Evolutionary conservation across 2,329 filamentous ascomycete species (phyloP), one percentile per base, ranked within the genome.

Genomic region (Diaporthe ampelina): DNA sequence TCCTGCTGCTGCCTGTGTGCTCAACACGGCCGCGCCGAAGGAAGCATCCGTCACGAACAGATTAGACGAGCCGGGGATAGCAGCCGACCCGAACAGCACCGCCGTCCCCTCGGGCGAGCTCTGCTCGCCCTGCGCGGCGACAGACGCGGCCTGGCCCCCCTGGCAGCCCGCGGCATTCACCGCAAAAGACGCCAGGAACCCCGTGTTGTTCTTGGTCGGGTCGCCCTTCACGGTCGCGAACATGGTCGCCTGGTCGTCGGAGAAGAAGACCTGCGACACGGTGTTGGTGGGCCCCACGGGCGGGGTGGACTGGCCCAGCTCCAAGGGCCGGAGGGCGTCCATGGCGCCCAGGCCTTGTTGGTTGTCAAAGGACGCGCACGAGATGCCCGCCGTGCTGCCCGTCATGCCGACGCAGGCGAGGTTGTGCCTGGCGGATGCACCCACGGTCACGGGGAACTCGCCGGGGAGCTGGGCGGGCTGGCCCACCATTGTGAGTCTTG

Each of bases 221-320:
- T 91, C 85, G 1, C 91, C 91, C 81, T 93, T 93, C 54, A 92
- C 89, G 1, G 88, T 91, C 0, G 88, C 85, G 68, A 88, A 85
- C 0, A 93, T 82, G 2, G 81, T 84, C 0, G 79, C 82, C 75
- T 89, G 85, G 70, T 92, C 89, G 0, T 80, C 80, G 0, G 88
- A 89, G 81, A 92, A 92, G 79, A 91, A 89, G 0, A 87, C 84
- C 10, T 92, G 90, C 0, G 90, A 91, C 3, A 92, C 85, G 0
- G 88, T 91, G 80, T 91, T 91, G 2, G 83, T 81, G 0, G 91
- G 90, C 0, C 90, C 91, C 0, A 83, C 80, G 0, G 91, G 90
- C 0, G 91, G 91, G 0, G 88, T 91, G 0, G 85, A 86, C 78
- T 92, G 91, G 1, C 82, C 80, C 1, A 92, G 78, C 17, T 87